Percentiles rank a stretch among this genome's conserved stretches.
Conservation (phyloP, 192 early-diverging fungal species). For the Ambispora gerdemannii region DNA sequence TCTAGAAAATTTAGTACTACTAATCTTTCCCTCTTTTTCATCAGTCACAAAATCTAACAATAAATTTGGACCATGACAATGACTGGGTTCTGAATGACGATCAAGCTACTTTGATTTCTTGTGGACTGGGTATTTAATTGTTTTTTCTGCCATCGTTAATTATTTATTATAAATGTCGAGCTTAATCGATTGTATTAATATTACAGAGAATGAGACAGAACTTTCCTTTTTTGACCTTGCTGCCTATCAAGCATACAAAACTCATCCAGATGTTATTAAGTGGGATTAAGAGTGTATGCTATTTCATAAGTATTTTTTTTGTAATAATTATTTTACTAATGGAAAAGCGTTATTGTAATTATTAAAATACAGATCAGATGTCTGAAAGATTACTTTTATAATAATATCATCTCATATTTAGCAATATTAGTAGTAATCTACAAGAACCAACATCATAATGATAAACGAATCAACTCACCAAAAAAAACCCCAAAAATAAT, state of each 20-base stretch:
- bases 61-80: conserved; percentile 77
- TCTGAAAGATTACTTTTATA: no score
- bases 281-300: no score
- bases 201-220: conserved; percentile 76
- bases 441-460: no score
- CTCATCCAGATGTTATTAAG: conserved; percentile 69
- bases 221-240: conserved; percentile 75
- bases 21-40: conserved; percentile 34
- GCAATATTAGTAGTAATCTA: no score
- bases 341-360: no score
- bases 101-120: conserved; percentile 47
- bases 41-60: conserved; percentile 79
- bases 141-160: not conserved
- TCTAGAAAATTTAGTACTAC: conserved; percentile 34
- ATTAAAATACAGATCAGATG: no score
- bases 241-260: conserved; percentile 68
- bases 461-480: no score
- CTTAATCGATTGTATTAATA: conserved; percentile 12
- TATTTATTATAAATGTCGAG: not conserved
- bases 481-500: not conserved
- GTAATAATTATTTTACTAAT: no score
- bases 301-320: no score
- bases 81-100: conserved; percentile 60
- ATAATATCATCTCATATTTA: no score
- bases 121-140: conserved; percentile 56